Percentiles rank a stretch among this genome's conserved stretches.
Conservation (phyloP, 2,329 filamentous ascomycete genomes). For the Iodosphaeria phyllophila region DNA sequence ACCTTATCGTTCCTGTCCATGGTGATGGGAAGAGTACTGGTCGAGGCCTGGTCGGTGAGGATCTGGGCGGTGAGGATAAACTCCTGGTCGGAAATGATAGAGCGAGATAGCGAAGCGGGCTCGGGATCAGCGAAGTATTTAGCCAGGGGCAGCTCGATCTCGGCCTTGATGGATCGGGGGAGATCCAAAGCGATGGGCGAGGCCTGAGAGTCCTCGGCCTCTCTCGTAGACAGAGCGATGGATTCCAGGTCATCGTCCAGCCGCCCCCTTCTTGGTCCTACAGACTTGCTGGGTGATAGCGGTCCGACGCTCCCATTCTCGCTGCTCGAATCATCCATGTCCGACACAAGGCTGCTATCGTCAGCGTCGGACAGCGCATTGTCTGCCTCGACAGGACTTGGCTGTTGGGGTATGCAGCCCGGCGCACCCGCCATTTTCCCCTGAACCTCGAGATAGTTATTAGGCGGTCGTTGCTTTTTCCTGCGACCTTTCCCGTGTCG, state of each 20-base stretch:
- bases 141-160: conserved; percentile 29
- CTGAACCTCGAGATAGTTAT: conserved; percentile 17
- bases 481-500: conserved; percentile 24
- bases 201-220: conserved; percentile 32
- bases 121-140: conserved; percentile 42
- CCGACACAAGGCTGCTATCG: conserved; percentile 32
- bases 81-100: conserved; percentile 34
- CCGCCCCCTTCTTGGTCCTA: conserved; percentile 19
- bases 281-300: conserved; percentile 28
- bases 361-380: conserved; percentile 24
- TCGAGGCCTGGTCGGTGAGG: conserved; percentile 50
- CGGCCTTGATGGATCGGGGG: conserved; percentile 26
- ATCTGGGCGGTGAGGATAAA: conserved; percentile 50
- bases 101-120: conserved; percentile 25
- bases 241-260: conserved; percentile 34
- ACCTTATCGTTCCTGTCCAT: no score
- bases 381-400: conserved; percentile 20
- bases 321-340: conserved; percentile 33
- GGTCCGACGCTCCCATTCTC: conserved; percentile 29
- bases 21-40: conserved; percentile 22
- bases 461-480: conserved; percentile 16
- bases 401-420: conserved; percentile 15
- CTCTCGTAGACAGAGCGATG: conserved; percentile 29
- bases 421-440: conserved; percentile 17
- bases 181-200: conserved; percentile 28